These are phyloP conservation scores for Cornus controversa DNA, from an alignment of 148 eudicot species.

Conservation along the genomic window DNA sequence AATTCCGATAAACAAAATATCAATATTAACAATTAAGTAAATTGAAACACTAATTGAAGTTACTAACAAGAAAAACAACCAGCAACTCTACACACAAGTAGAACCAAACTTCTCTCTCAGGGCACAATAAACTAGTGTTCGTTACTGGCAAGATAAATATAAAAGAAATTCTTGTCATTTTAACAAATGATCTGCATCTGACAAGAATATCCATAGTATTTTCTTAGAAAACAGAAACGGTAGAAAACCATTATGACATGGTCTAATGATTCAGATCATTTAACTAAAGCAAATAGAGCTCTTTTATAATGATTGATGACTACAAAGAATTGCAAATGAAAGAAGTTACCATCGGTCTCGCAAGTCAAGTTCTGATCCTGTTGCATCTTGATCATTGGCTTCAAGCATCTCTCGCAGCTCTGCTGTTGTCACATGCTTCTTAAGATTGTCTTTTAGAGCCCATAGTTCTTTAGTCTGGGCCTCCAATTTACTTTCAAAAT, in stretches of 20 bases:
- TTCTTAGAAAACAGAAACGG: too few relatives aligned
- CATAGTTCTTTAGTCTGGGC: conserved; percentile 77
- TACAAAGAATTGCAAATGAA: not conserved
- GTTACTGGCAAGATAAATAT: too few relatives aligned
- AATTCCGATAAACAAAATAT: not conserved
- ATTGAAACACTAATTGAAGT: not conserved
- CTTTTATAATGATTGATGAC: not conserved
- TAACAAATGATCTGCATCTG: too few relatives aligned
- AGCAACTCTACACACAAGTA: not conserved
- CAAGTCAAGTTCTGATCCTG: conserved; percentile 85
- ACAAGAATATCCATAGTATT: too few relatives aligned
- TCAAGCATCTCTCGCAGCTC: conserved; percentile 91
- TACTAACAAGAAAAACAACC: not conserved
- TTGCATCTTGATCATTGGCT: conserved; percentile 67
- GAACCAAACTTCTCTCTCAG: too few relatives aligned
- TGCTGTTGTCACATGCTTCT: conserved; percentile 62
- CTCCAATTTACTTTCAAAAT: conserved; percentile 62
- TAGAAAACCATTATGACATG: too few relatives aligned
- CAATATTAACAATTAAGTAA: not conserved
- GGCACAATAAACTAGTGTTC: too few relatives aligned
- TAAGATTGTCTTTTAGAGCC: conserved; percentile 84
- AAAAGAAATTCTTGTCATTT: too few relatives aligned
- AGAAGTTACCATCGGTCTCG: conserved; percentile 80
- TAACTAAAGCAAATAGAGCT: too few relatives aligned
- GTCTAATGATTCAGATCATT: too few relatives aligned